Evolutionary conservation across 805 yeast species (phyloP).

Genomic region (Hanseniaspora meyeri): DNA sequence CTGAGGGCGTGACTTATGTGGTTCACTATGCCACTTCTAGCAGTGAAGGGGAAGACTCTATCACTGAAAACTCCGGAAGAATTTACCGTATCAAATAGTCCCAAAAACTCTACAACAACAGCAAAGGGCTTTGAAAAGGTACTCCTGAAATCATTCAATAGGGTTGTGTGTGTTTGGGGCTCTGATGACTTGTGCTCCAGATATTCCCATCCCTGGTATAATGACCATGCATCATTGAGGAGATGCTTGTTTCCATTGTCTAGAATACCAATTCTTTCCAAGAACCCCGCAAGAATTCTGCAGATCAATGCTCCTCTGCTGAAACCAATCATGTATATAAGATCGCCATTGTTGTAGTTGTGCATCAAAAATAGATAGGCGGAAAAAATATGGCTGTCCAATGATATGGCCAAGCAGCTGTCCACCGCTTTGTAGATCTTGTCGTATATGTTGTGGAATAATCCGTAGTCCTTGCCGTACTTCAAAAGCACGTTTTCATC

Average conservation of each 20-base stretch:
- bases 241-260: slow-evolving; percentile 43
- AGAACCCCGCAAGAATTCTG: slow-evolving; percentile 52
- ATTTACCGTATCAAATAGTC: slow-evolving; percentile 58
- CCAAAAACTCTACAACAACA: slow-evolving; percentile 45
- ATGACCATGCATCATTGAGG: slow-evolving; percentile 49
- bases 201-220: slow-evolving; percentile 44
- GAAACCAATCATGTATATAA: slow-evolving; percentile 47
- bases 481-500: slow-evolving; percentile 20
- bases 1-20: slow-evolving; percentile 59
- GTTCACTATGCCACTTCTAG: slow-evolving; percentile 38
- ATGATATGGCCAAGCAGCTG: slow-evolving; percentile 40
- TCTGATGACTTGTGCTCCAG: slow-evolving; percentile 45
- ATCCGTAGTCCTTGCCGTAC: slow-evolving; percentile 18
- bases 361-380: slow-evolving; percentile 45
- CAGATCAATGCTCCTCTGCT: slow-evolving; percentile 57
- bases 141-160: slow-evolving; percentile 41
- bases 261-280: slow-evolving; percentile 50
- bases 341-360: slow-evolving; percentile 39
- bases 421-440: slow-evolving; percentile 24
- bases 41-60: slow-evolving; percentile 45
- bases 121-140: slow-evolving; percentile 38
- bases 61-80: slow-evolving; percentile 52
- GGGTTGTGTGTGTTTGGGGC: slow-evolving; percentile 32
- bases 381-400: slow-evolving; percentile 44
- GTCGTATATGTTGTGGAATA: slow-evolving; percentile 18